Base-by-base conservation (phyloP, 805 yeast genomes). In the Kuraishia capsulata region DNA sequence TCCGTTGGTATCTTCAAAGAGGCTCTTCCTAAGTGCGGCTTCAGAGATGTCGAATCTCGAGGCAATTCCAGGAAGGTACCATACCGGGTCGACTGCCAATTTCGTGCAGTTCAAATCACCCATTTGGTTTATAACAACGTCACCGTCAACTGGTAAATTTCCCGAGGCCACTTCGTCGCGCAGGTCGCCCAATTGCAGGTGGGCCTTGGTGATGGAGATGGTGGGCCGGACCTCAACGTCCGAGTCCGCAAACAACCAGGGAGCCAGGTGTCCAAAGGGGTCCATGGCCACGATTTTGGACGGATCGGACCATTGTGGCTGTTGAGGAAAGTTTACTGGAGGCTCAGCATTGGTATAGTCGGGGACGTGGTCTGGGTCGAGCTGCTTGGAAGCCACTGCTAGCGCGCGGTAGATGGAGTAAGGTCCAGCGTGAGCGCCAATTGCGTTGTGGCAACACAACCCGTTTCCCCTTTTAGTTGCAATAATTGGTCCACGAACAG, bases 61-160 rank as follows among this genome's bases (percentile, higher is more conserved):
- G 20, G 84, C 85, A 42, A 78, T 79, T 20, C 81, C 82, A 3
- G 85, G 85, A 41, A 78, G 61, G 48, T 74, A 69, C 84, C 85
- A 78, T 30, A 78, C 83, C 14, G 84, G 84, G 49, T 78, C 85
- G 30, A 76, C 76, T 3, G 85, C 85, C 42, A 78, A 65, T 51
- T 78, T 78, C 25, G 81, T 70, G 30, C 75, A 78, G 26, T 71
- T 72, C 51, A 78, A 57, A 45, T 78, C 84, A 47, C 85, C 85
- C 42, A 68, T 57, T 26, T 64, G 59, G 56, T 78, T 78, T 43
- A 76, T 57, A 23, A 78, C 83, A 45, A 78, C 56, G 29, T 72
- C 62, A 40, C 83, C 83, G 51, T 78, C 85, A 23, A 79, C 78
- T 39, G 55, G 46, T 35, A 78, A 50, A 38, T 72, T 65, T 14